Evolutionary conservation across 2,329 filamentous ascomycete genomes (phyloP).

Genomic region (Neofusicoccum umdonicola): DNA sequence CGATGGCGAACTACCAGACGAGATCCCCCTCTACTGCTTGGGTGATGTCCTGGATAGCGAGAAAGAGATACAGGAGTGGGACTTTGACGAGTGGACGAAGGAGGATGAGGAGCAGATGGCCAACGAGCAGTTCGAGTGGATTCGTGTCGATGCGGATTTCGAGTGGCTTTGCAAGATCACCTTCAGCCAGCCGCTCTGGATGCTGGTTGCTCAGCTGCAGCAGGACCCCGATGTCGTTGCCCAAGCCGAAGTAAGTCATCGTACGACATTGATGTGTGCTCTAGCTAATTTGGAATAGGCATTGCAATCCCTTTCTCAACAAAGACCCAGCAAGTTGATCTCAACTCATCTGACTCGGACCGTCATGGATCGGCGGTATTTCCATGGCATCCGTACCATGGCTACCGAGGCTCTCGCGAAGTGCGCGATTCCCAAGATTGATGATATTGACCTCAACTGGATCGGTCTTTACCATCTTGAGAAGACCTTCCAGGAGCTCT

Average conservation of each 20-base stretch:
- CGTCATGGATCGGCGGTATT: slow-evolving; percentile 87
- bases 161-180: slow-evolving; percentile 93
- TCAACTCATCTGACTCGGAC: slow-evolving; percentile 89
- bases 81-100: slow-evolving; percentile 80
- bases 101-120: slow-evolving; percentile 91
- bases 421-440: slow-evolving; percentile 59
- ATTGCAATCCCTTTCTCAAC: slow-evolving; percentile 69
- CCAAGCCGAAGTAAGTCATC: slow-evolving; percentile 54
- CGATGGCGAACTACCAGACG: slow-evolving; percentile 63
- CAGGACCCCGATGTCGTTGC: slow-evolving; percentile 96
- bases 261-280: background rate
- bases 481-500: slow-evolving; percentile 82
- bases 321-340: slow-evolving; percentile 72
- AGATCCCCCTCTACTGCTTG: slow-evolving; percentile 83
- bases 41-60: slow-evolving; percentile 84
- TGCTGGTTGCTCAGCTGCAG: slow-evolving; percentile 96
- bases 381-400: slow-evolving; percentile 84
- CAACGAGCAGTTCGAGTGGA: slow-evolving; percentile 97
- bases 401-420: slow-evolving; percentile 76
- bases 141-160: slow-evolving; percentile 95
- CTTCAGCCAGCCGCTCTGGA: slow-evolving; percentile 83
- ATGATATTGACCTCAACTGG: slow-evolving; percentile 62
- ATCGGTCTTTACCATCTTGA: slow-evolving; percentile 81
- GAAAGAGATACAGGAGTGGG: slow-evolving; percentile 81
- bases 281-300: slow-evolving; percentile 37